These are phyloP conservation scores for Sophora flavescens DNA, from an alignment of 306 rosid genomes.

Conservation along the genomic window DNA sequence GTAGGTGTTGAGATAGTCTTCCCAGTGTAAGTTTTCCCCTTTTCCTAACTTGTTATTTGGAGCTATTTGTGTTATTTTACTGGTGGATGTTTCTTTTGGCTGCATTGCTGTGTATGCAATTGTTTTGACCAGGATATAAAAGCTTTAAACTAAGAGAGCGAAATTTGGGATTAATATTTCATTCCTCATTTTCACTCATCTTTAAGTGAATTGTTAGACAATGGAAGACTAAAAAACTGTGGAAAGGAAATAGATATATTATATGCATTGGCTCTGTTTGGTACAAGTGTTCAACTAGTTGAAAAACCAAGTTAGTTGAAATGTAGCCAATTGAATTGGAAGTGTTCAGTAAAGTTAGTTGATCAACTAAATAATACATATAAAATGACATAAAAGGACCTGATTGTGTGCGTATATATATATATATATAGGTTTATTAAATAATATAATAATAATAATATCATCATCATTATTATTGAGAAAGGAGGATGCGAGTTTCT, in stretches of 20 bases:
- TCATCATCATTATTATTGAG: too few species aligned
- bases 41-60: background rate
- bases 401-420: too few species aligned
- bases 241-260: constrained; percentile 12
- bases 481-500: too few species aligned
- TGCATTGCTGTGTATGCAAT: constrained; percentile 20
- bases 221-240: constrained; percentile 15
- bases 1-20: constrained; percentile 93
- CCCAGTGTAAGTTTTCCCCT: constrained; percentile 76
- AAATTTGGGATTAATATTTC: constrained; percentile 1
- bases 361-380: too few species aligned
- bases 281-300: too few species aligned
- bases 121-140: constrained; percentile 26
- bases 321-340: too few species aligned
- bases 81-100: background rate
- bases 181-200: background rate
- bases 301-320: too few species aligned
- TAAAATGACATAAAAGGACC: too few species aligned
- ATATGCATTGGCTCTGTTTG: too few species aligned
- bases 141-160: background rate
- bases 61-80: constrained; percentile 18
- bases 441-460: too few species aligned
- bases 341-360: too few species aligned
- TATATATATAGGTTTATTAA: too few species aligned
- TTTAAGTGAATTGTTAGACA: constrained; percentile 12